A percentile compares a stretch with the other conserved stretches of the same genome.
phyloP scores from a whole-genome alignment of 129 eudicot genomes.

The Logfia minima region DNA sequence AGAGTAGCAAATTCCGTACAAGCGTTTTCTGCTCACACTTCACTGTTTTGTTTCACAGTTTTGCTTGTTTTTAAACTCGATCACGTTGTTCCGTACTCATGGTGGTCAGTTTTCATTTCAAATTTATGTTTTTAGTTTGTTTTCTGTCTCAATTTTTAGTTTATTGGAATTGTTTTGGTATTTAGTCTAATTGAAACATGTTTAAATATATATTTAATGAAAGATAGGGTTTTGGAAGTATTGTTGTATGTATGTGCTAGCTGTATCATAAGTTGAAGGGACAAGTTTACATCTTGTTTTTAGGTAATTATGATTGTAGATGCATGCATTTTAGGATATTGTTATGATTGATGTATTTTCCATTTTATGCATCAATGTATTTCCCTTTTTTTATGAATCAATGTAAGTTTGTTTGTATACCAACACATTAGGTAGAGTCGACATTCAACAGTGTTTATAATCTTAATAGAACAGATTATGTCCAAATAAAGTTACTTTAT shows the following conservation, averaged over 20 bases:
- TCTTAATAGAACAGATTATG: not conserved
- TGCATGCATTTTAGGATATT: not conserved
- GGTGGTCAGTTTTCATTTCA: conserved; percentile 40
- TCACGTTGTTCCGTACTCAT: conserved; percentile 37
- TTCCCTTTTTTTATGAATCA: no score
- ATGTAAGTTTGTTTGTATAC: not conserved
- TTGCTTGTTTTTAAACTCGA: conserved; percentile 53
- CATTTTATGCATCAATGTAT: no score
- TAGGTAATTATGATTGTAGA: not conserved
- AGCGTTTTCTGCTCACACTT: conserved; percentile 44
- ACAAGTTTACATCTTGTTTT: not conserved
- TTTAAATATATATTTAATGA: not conserved
- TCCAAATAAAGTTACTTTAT: not conserved
- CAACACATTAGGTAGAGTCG: not conserved
- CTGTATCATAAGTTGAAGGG: not conserved
- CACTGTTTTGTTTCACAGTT: conserved; percentile 52
- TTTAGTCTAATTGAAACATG: not conserved
- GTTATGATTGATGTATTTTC: no score
- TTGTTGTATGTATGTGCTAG: not conserved
- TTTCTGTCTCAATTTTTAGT: not conserved
- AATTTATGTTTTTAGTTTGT: not conserved
- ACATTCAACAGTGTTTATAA: not conserved
- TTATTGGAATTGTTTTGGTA: not conserved
- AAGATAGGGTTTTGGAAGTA: not conserved
- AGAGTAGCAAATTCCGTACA: conserved; percentile 51